Evolutionary conservation across 1,139 yeast genomes (phyloP), one percentile per base, ranked within the genome.

Genomic region (Saccharomyces hybrid): DNA sequence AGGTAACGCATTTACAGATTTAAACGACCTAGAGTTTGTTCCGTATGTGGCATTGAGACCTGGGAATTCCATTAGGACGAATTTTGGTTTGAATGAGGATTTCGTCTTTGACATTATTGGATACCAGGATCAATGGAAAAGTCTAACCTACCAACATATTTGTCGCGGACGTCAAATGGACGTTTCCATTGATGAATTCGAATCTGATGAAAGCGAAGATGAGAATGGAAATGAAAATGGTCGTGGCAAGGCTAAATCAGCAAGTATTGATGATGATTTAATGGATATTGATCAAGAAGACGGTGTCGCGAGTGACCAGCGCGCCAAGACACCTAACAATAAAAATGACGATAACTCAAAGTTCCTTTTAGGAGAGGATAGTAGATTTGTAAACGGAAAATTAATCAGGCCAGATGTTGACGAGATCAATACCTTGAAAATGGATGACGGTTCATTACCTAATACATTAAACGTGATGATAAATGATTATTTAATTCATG

Each of bases 61-160:
- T 6, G 81, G 81, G 53, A 78, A 78, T 58, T 65, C 75, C 1
- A 74, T 87, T 1, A 73, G 71, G 14, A 80, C 95, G 3, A 91
- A 90, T 67, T 86, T 91, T 63, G 97, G 97, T 1, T 64, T 73
- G 11, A 60, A 64, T 42, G 70, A 71, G 47, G 82, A 82, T 54
- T 90, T 90, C 67, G 74, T 77, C 54, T 90, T 83, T 68, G 89
- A 90, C 67, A 86, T 90, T 59, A 78, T 79, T 53, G 78, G 79
- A 56, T 86, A 87, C 68, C 81, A 86, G 51, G 76, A 78, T 48
- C 73, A 69, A 42, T 73, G 77, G 67, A 78, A 77, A 60, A 58
- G 60, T 12, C 64, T 62, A 44, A 57, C 71, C 41, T 66, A 65
- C 42, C 59, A 62, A 32, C 63, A 66, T 51, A 66, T 72, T 11